phyloP scores from a whole-genome alignment of 129 eudicot species.

The Lactuca saligna region DNA sequence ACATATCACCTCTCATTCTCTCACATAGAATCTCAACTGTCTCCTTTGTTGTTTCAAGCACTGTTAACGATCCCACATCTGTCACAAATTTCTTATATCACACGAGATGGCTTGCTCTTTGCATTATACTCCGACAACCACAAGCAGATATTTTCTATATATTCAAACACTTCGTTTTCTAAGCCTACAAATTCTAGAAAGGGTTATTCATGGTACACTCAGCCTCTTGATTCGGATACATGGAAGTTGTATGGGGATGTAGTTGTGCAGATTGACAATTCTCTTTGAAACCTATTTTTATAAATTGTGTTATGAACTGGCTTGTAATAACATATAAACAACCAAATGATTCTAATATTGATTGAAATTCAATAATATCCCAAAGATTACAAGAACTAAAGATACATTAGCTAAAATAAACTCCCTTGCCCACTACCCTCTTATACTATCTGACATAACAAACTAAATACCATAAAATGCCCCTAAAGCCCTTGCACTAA shows the following conservation, averaged over 20 bases:
- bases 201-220: constrained; percentile 38
- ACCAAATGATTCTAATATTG: too few species aligned
- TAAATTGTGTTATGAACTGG: too few species aligned
- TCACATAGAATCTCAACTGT: constrained; percentile 45
- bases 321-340: too few species aligned
- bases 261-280: not conserved
- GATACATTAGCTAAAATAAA: too few species aligned
- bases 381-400: too few species aligned
- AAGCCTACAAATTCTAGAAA: not conserved
- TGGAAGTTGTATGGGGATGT: constrained; percentile 52
- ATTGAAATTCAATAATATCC: too few species aligned
- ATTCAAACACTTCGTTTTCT: constrained; percentile 48
- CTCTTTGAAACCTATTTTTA: too few species aligned
- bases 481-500: too few species aligned
- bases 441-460: too few species aligned
- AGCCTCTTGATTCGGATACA: constrained; percentile 39
- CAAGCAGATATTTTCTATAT: constrained; percentile 35
- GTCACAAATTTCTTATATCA: constrained; percentile 54
- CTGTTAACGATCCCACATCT: constrained; percentile 45
- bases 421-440: too few species aligned
- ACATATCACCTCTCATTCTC: constrained; percentile 15
- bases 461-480: too few species aligned
- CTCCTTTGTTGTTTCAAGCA: constrained; percentile 58
- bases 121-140: constrained; percentile 32
- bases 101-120: constrained; percentile 51